A percentile compares a stretch with the other conserved stretches of the same genome.
Conservation (phyloP, 768 basidiomycete species). For the Xerocomus brunneocitrinus region DNA sequence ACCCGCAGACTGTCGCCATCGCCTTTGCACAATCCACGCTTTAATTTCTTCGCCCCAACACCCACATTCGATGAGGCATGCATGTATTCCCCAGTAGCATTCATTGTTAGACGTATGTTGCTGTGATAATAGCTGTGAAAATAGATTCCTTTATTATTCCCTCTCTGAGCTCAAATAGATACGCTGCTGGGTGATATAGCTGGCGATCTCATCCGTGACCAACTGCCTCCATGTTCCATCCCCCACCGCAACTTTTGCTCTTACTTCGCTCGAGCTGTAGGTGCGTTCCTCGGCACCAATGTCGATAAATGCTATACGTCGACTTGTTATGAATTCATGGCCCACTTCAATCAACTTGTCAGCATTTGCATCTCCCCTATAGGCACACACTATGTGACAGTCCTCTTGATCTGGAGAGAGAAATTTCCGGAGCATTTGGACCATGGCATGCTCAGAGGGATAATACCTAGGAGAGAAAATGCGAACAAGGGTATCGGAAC, state of each 20-base stretch:
- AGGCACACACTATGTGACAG: conserved; percentile 63
- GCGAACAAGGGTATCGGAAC: conserved; percentile 81
- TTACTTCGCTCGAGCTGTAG: conserved; percentile 69
- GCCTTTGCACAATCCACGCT: conserved; percentile 77
- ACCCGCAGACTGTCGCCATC: conserved; percentile 67
- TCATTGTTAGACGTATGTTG: neutral
- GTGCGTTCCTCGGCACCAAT: conserved; percentile 52
- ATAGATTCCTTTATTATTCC: conserved; percentile 7
- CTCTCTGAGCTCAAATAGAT: conserved; percentile 36
- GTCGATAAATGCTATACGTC: conserved; percentile 55
- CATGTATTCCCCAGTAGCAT: conserved; percentile 1
- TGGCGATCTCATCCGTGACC: conserved; percentile 42
- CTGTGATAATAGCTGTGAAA: conserved; percentile 8
- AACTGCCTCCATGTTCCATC: conserved; percentile 42
- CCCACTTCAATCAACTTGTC: conserved; percentile 31
- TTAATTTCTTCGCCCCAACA: conserved; percentile 7
- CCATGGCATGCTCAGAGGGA: conserved; percentile 48
- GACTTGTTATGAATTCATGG: conserved; percentile 45
- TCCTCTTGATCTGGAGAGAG: conserved; percentile 53
- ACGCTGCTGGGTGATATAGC: conserved; percentile 46
- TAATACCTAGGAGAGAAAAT: conserved; percentile 79
- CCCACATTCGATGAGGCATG: neutral
- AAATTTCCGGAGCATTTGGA: conserved; percentile 49
- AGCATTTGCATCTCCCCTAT: conserved; percentile 35
- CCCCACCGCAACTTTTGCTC: conserved; percentile 28